Conservation (phyloP, 2,329 filamentous ascomycete genomes). For the Raffaelea deltoideospora region DNA sequence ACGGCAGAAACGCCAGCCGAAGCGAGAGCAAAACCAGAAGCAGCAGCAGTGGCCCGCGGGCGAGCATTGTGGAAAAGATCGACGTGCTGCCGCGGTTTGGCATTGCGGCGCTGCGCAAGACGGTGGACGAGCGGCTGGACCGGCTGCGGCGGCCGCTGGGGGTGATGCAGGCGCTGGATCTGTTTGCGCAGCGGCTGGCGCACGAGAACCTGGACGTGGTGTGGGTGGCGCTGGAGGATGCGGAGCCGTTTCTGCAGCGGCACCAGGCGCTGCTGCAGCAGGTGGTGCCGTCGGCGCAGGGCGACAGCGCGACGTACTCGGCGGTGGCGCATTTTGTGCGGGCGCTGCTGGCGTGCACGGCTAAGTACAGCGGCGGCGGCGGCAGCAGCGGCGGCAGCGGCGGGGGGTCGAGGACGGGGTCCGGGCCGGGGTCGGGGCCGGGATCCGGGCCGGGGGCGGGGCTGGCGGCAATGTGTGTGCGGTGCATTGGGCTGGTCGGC, state of each 20-base stretch:
- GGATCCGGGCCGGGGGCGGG: conserved; percentile 45
- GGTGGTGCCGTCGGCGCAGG: conserved; percentile 59
- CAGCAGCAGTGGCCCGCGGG: conserved; percentile 36
- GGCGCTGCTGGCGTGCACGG: conserved; percentile 69
- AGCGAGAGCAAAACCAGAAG: no score
- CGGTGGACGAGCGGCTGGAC: conserved; percentile 48
- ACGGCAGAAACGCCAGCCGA: no score
- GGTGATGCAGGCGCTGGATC: conserved; percentile 47
- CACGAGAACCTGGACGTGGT: conserved; percentile 84
- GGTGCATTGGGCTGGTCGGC: conserved; percentile 76
- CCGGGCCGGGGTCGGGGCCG: no score
- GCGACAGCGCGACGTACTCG: conserved; percentile 61
- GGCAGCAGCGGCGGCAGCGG: no score
- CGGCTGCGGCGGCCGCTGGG: conserved; percentile 51
- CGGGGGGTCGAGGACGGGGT: no score
- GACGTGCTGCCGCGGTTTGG: conserved; percentile 66
- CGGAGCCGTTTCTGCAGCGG: conserved; percentile 54
- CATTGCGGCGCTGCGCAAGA: conserved; percentile 51
- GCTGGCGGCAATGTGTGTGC: conserved; percentile 60
- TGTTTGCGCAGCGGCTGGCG: conserved; percentile 58
- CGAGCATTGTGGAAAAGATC: conserved; percentile 49
- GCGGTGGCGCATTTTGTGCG: conserved; percentile 58
- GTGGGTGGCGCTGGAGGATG: conserved; percentile 62
- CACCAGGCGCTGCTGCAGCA: conserved; percentile 70
- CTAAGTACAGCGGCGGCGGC: conserved; percentile 47